Evolutionary conservation across 164 flowering plant species (phyloP).

Genomic region (Stephania cephalantha): DNA sequence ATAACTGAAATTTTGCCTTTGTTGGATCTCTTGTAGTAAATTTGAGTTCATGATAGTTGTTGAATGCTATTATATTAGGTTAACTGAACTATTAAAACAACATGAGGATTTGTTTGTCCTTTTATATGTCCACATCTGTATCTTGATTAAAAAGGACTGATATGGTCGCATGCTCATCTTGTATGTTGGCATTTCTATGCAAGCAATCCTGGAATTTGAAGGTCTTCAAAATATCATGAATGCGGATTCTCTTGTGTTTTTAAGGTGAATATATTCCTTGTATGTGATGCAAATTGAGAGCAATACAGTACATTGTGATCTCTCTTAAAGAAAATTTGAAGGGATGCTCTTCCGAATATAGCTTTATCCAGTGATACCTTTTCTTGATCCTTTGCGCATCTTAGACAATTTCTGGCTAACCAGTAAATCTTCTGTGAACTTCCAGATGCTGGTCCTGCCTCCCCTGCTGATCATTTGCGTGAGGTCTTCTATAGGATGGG

Average conservation of each 20-base stretch:
- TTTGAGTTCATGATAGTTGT: too few relatives aligned
- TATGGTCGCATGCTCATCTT: not conserved
- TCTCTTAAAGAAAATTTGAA: not conserved
- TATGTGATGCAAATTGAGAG: not conserved
- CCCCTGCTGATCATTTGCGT: constrained; percentile 86
- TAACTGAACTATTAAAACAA: not conserved
- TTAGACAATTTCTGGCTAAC: not conserved
- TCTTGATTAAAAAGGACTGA: not conserved
- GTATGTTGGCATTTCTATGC: not conserved
- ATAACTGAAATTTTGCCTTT: too few relatives aligned
- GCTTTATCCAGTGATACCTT: not conserved
- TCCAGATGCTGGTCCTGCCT: constrained; percentile 91
- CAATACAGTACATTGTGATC: too few relatives aligned
- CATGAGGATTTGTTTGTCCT: not conserved
- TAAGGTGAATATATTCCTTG: not conserved
- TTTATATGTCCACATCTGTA: not conserved
- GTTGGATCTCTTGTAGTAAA: too few relatives aligned
- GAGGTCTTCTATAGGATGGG: constrained; percentile 98
- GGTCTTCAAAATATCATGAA: not conserved
- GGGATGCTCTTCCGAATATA: not conserved
- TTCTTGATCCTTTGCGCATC: not conserved
- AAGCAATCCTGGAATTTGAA: not conserved
- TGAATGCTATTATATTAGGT: not conserved
- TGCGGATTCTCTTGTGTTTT: not conserved
- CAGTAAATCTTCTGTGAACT: not conserved